Base-by-base conservation (phyloP, 2,329 filamentous ascomycete genomes). In the Colletotrichum higginsianum region DNA sequence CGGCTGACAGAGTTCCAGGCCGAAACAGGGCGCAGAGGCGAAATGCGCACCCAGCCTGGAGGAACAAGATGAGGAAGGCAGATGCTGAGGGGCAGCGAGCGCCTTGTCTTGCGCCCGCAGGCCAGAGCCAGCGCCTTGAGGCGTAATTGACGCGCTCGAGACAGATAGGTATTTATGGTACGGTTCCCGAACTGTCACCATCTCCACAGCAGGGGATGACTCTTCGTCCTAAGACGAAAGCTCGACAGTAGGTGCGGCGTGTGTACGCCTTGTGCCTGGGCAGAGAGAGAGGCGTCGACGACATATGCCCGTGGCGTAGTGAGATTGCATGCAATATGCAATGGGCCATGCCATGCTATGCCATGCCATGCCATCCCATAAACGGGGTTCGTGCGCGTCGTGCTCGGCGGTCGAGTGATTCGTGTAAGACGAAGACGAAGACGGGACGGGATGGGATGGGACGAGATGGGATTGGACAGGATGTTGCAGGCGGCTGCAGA, bases 1-100 rank as follows among this genome's bases (percentile, higher is more conserved):
- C 58, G 65, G 58, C 57, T 30, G 26, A 47, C 58, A 18, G 52
- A 65, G 68, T 65, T 38, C 65, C 65, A 58, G 50, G 50, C 65
- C 64, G 65, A 52, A 52, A 26, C 46, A 52, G 50, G 58, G 65
- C 38, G 46, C 53, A 47, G 30, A 53, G 26, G 26, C 52, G 21
- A 30, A 50, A 50, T 35, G 11, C 5, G 13, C 55, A 46, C 44
- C 42, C 50, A 23, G 42, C 35, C 38, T 42, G 53, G 23, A 53
- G 38, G 46, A 52, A 23, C 16, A 18, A 26, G 35, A 26, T n/a
- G 35, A n/a, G n/a, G 50, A 21, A 35, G 23, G 9, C 30, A 35
- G 30, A 35, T 35, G 8, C 30, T 35, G 30, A 35, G 30, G 30
- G 30, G 30, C 30, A 35, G 30, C 12, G 49, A n/a, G 21, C 38